These are phyloP conservation scores for Trichoderma sp. DNA, from an alignment of 2,329 filamentous ascomycete species.

Conservation along the genomic window DNA sequence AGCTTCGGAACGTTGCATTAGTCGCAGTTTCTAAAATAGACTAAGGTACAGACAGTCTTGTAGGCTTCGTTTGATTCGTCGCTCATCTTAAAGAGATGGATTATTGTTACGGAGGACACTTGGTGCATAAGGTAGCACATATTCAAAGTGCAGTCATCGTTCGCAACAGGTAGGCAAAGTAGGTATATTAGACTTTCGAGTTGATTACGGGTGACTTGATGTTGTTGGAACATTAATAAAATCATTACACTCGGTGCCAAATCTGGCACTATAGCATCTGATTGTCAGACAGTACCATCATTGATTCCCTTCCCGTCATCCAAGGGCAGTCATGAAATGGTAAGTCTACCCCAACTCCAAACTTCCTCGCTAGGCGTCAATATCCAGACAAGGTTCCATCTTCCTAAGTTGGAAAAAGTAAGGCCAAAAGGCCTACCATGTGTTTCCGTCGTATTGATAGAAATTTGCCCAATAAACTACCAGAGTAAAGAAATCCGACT, in stretches of 20 bases:
- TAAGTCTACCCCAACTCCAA: background rate
- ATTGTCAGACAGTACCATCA: background rate
- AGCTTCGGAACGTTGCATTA: conserved; percentile 2
- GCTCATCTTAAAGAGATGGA: no score
- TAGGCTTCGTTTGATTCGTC: no score
- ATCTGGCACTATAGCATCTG: background rate
- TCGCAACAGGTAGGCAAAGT: no score
- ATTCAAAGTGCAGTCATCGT: no score
- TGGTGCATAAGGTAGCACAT: no score
- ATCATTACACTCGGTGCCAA: background rate
- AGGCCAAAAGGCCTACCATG: background rate
- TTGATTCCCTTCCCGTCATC: background rate
- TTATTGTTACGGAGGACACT: background rate
- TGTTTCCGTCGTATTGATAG: no score
- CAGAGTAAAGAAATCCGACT: background rate
- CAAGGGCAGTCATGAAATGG: background rate
- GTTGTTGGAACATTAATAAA: no score
- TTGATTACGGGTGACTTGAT: no score
- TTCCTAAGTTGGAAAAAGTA: no score
- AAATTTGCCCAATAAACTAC: background rate
- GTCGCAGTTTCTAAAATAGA: conserved; percentile 2
- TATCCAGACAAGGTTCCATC: background rate
- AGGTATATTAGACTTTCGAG: no score
- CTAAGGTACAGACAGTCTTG: no score
- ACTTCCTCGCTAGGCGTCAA: background rate